Conservation (phyloP, 1,284 basidiomycete species). For the Cryptococcus sp. region DNA sequence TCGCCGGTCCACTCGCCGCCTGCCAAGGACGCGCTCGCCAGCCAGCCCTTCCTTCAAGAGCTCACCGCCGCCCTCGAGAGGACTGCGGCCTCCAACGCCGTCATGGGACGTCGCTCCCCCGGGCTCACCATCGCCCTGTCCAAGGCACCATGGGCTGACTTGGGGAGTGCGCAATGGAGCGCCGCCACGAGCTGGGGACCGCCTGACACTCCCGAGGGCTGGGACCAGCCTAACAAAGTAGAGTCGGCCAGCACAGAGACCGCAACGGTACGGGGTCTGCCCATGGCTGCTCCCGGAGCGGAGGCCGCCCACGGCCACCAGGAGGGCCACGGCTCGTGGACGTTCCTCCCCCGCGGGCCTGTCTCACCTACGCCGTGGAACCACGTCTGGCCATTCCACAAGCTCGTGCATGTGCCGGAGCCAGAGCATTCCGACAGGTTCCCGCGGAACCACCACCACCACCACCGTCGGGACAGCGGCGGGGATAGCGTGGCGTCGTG, state of each 20-base stretch:
- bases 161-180: constrained; percentile 6
- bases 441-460: neutral
- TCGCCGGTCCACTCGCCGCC: constrained; percentile 4
- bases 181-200: constrained; percentile 11
- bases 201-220: constrained; percentile 5
- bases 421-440: neutral
- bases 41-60: constrained; percentile 6
- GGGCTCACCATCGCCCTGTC: constrained; percentile 2
- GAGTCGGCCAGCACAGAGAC: neutral
- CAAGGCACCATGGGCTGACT: constrained; percentile 5
- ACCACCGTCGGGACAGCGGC: neutral
- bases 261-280: neutral
- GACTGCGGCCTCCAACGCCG: neutral
- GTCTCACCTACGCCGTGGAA: constrained; percentile 6
- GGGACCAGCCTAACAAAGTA: neutral
- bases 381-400: constrained; percentile 3
- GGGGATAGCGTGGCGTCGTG: too few relatives aligned
- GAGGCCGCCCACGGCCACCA: neutral
- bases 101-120: neutral
- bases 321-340: neutral
- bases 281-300: neutral
- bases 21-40: constrained; percentile 2
- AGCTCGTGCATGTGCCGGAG: neutral
- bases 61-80: neutral
- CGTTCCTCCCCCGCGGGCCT: constrained; percentile 6